Evolutionary conservation across 306 rosid genomes (phyloP).

Genomic region (Begonia peltatifolia): DNA sequence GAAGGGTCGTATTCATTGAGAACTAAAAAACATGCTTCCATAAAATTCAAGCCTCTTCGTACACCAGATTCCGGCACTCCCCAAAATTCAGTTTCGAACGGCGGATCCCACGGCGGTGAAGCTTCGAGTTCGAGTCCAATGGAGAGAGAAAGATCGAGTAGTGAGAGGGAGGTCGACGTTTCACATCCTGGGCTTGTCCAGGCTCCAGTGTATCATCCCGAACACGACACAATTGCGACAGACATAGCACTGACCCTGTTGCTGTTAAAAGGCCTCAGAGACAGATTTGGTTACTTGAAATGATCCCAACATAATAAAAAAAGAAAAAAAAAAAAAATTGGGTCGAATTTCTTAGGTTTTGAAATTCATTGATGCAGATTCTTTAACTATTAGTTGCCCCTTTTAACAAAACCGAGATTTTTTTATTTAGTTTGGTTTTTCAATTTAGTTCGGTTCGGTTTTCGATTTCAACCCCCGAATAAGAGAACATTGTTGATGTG

Average conservation of each 20-base stretch:
- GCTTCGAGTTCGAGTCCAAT: conserved; percentile 6
- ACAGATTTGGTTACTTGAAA: no score
- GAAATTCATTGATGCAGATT: no score
- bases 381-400: no score
- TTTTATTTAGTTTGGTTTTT: no score
- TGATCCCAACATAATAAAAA: no score
- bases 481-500: no score
- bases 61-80: conserved; percentile 5
- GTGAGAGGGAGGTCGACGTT: conserved; percentile 18
- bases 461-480: no score
- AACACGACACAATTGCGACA: conserved; percentile 13
- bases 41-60: background rate
- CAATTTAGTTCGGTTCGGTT: no score
- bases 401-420: no score
- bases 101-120: conserved; percentile 2
- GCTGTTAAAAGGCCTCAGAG: conserved; percentile 20
- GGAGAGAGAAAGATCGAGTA: conserved; percentile 30
- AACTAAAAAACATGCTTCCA: background rate
- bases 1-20: conserved; percentile 23
- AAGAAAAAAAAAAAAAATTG: no score
- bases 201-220: conserved; percentile 14
- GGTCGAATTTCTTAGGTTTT: no score
- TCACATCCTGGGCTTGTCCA: conserved; percentile 8
- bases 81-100: conserved; percentile 5
- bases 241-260: conserved; percentile 27